Evolutionary conservation across 2,329 filamentous ascomycete species (phyloP).

Genomic region (Trichoderma lentiforme): DNA sequence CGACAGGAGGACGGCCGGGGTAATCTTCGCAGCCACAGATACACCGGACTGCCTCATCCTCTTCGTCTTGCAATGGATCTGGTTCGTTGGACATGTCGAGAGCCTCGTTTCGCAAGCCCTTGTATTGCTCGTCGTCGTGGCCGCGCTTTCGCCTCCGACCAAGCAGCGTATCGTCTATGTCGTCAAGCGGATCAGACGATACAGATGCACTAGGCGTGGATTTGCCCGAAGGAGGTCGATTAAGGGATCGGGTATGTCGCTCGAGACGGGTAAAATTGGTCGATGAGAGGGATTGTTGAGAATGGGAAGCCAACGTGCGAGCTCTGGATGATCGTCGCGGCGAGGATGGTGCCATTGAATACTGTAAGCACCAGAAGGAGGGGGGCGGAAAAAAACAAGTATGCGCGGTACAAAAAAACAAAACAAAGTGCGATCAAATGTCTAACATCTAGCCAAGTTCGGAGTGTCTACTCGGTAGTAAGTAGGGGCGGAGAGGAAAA

Average conservation of each 20-base stretch:
- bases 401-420: background rate
- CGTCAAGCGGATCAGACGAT: constrained; percentile 66
- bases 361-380: constrained; percentile 13
- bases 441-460: constrained; percentile 5
- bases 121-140: constrained; percentile 59
- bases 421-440: background rate
- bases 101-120: constrained; percentile 40
- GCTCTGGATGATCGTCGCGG: constrained; percentile 90
- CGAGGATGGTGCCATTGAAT: constrained; percentile 60
- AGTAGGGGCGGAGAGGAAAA: background rate
- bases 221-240: constrained; percentile 72
- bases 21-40: constrained; percentile 95
- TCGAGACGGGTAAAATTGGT: constrained; percentile 74
- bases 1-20: constrained; percentile 71
- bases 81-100: constrained; percentile 59
- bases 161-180: constrained; percentile 67
- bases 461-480: background rate
- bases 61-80: constrained; percentile 68
- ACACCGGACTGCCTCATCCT: constrained; percentile 93
- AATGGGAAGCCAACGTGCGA: constrained; percentile 71
- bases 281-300: constrained; percentile 75
- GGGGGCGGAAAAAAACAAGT: constrained; percentile 18
- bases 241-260: constrained; percentile 66
- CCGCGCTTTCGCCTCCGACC: constrained; percentile 77
- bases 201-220: constrained; percentile 71